These are phyloP conservation scores for Peribolospora baueri DNA, from an alignment of 768 basidiomycete genomes.

Conservation along the genomic window DNA sequence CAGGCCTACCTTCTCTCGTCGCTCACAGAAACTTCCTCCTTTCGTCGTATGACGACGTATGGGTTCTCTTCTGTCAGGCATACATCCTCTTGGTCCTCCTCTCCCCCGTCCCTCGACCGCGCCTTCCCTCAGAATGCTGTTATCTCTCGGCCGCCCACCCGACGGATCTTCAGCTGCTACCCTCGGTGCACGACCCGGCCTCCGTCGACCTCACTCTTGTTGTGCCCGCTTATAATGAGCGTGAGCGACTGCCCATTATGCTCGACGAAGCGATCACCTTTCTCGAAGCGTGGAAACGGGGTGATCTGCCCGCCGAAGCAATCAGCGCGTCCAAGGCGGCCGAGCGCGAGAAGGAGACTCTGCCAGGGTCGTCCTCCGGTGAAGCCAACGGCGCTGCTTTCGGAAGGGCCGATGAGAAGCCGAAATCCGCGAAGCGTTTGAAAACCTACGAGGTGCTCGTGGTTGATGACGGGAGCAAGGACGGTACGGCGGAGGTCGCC, in stretches of 20 bases:
- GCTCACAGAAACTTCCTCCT: no score
- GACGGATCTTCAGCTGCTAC: conserved; percentile 26
- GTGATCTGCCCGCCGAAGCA: background rate
- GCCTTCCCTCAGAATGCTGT: conserved; percentile 39
- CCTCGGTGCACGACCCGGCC: conserved; percentile 28
- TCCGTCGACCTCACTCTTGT: conserved; percentile 53
- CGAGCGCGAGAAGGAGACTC: background rate
- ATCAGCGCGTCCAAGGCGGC: background rate
- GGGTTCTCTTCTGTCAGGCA: conserved; percentile 23
- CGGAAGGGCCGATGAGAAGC: background rate
- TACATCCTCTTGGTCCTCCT: conserved; percentile 47
- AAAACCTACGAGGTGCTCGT: conserved; percentile 47
- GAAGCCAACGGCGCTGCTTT: background rate
- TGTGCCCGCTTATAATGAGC: conserved; percentile 81
- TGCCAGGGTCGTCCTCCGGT: background rate
- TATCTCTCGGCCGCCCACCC: conserved; percentile 38
- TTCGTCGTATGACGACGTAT: no score
- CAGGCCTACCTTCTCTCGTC: no score
- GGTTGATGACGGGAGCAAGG: conserved; percentile 69
- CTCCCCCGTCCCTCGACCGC: conserved; percentile 44
- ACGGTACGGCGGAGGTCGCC: conserved; percentile 43
- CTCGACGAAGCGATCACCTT: conserved; percentile 35
- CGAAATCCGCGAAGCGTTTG: background rate
- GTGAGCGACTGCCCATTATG: conserved; percentile 60
- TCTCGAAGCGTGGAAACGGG: conserved; percentile 28